Evolutionary conservation across 176 grass and related monocot species (phyloP).

Genomic region (Ampelocalamus luodianensis): DNA sequence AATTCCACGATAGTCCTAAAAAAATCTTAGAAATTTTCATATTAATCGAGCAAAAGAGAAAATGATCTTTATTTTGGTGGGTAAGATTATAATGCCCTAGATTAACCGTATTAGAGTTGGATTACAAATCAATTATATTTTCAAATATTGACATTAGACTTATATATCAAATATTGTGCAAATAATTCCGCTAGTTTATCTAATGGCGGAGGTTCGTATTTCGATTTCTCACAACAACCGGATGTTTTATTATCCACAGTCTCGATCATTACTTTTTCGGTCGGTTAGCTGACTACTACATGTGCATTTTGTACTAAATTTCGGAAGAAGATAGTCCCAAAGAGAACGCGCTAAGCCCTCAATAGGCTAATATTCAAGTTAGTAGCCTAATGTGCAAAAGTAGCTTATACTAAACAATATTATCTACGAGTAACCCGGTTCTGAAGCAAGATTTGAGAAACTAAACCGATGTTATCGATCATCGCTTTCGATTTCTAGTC

Average conservation of each 20-base stretch:
- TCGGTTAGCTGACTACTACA: neutral
- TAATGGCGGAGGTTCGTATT: neutral
- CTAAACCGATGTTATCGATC: neutral
- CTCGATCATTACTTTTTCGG: neutral
- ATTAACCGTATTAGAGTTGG: too few relatives aligned
- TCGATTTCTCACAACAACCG: neutral
- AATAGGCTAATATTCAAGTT: neutral
- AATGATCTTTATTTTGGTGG: too few relatives aligned
- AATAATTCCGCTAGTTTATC: neutral
- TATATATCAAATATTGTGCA: too few relatives aligned
- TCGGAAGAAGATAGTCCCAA: neutral
- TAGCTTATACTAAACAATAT: neutral
- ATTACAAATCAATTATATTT: too few relatives aligned
- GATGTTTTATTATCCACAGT: neutral
- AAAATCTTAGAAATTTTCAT: too few relatives aligned
- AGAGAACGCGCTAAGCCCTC: neutral
- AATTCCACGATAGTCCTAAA: too few relatives aligned
- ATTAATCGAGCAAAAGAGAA: too few relatives aligned
- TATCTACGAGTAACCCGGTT: neutral
- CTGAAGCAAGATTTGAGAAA: neutral
- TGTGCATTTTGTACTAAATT: neutral
- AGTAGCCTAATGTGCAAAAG: slow-evolving; percentile 4
- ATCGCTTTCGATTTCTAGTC: neutral
- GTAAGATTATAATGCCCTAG: too few relatives aligned
- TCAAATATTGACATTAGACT: too few relatives aligned